Conservation (phyloP, 2,329 filamentous ascomycete genomes). For the Xylariaceae sp. region DNA sequence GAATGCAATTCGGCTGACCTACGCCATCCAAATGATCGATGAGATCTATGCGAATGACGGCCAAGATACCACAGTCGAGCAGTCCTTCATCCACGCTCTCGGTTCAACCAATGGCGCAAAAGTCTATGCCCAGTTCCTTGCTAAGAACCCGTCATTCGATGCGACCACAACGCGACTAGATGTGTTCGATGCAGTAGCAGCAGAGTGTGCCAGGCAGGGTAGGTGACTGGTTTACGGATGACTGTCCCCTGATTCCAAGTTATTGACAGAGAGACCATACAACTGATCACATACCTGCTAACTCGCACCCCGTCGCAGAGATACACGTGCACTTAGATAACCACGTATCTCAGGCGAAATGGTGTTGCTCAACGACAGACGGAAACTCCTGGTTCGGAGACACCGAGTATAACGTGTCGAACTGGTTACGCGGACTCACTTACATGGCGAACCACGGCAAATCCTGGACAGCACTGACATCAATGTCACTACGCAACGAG, state of each 20-base stretch:
- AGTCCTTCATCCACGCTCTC: conserved; percentile 41
- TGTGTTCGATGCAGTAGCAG: conserved; percentile 58
- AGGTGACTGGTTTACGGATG: not conserved
- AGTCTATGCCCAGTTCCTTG: conserved; percentile 47
- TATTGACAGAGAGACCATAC: too few species aligned
- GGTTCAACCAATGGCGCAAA: conserved; percentile 49
- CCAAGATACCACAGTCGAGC: conserved; percentile 41
- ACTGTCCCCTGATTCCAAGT: too few species aligned
- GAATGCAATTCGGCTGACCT: conserved; percentile 59
- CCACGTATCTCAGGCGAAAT: conserved; percentile 53
- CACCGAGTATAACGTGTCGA: conserved; percentile 50
- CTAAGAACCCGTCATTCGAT: conserved; percentile 53
- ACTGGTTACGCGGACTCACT: conserved; percentile 55
- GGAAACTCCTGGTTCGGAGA: conserved; percentile 60
- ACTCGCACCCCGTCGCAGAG: conserved; percentile 21
- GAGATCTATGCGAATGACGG: conserved; percentile 48
- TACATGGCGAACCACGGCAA: conserved; percentile 57
- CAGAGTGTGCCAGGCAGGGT: conserved; percentile 47
- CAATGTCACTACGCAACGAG: conserved; percentile 52
- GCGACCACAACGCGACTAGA: conserved; percentile 42
- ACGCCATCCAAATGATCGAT: conserved; percentile 60
- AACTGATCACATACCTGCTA: not conserved
- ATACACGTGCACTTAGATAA: conserved; percentile 58
- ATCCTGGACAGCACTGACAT: conserved; percentile 43
- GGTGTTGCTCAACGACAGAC: conserved; percentile 52